Conservation (phyloP, 192 early-diverging fungal genomes). For the Oehlia diaphana region DNA sequence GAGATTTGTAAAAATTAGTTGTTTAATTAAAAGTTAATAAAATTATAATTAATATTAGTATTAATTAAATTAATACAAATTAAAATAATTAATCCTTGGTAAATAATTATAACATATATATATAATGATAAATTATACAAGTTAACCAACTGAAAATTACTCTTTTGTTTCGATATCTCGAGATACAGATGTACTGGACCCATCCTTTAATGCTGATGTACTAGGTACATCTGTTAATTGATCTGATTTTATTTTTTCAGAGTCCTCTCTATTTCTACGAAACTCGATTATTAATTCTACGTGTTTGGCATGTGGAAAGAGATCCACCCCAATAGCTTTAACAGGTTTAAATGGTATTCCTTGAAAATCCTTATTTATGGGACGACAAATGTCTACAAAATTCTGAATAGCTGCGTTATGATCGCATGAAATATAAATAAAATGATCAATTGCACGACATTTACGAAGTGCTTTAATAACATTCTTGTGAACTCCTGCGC, state of each 20-base stretch:
- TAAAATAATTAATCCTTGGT: no score
- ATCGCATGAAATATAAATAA: constrained; percentile 75
- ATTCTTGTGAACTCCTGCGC: constrained; percentile 55
- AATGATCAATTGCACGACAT: constrained; percentile 49
- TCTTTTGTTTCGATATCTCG: no score
- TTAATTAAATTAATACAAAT: no score
- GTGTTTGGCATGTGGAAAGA: constrained; percentile 75
- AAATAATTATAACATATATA: no score
- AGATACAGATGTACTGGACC: no score
- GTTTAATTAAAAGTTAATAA: no score
- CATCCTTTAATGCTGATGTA: no score
- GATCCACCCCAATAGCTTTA: constrained; percentile 62
- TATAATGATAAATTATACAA: no score
- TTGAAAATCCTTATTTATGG: constrained; percentile 59
- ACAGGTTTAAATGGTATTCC: constrained; percentile 62
- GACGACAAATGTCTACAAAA: constrained; percentile 69
- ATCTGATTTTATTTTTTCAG: neutral
- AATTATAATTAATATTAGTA: no score
- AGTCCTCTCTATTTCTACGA: constrained; percentile 35
- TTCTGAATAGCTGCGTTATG: constrained; percentile 56
- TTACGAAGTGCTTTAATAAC: constrained; percentile 66
- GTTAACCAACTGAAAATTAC: no score
- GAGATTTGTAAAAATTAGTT: no score
- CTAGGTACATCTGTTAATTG: no score
- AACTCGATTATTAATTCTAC: constrained; percentile 73